Percentiles rank a stretch among this genome's conserved stretches.
Evolutionary conservation across 164 flowering plant species (phyloP).

Genomic region (Cinnamomum micranthum): DNA sequence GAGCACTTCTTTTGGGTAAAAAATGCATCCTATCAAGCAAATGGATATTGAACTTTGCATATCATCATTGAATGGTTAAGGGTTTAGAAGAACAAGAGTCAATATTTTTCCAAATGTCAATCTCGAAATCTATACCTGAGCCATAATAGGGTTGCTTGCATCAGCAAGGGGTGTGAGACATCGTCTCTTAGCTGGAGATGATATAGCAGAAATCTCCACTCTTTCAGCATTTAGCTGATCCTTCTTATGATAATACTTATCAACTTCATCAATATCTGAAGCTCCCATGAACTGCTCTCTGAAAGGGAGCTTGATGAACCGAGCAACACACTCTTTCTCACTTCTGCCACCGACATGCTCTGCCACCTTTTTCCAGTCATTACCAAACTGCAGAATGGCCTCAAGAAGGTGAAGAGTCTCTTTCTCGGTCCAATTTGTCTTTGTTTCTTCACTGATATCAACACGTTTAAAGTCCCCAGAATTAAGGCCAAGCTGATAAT

Average conservation of each 20-base stretch:
- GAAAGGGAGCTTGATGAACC: conserved; percentile 84
- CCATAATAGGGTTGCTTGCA: conserved; percentile 96
- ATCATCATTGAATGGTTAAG: background rate
- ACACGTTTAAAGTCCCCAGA: conserved; percentile 78
- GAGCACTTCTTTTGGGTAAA: background rate
- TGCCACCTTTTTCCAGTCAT: conserved; percentile 92
- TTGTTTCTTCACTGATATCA: conserved; percentile 72
- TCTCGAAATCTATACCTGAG: conserved; percentile 48
- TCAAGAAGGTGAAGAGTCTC: conserved; percentile 89
- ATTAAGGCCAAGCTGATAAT: conserved; percentile 54
- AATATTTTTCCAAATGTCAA: background rate
- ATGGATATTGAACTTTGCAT: no score
- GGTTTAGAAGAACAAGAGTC: background rate
- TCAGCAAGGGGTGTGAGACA: conserved; percentile 88
- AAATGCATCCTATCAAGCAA: background rate
- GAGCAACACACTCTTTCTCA: conserved; percentile 80
- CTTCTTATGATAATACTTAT: conserved; percentile 18
- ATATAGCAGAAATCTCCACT: conserved; percentile 12
- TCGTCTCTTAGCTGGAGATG: conserved; percentile 44
- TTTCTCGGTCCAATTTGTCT: conserved; percentile 72
- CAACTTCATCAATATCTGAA: conserved; percentile 37
- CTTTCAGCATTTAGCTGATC: conserved; percentile 24
- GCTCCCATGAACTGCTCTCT: conserved; percentile 63
- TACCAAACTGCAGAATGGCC: conserved; percentile 78
- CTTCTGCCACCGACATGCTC: conserved; percentile 79